Evolutionary conservation across 192 early-diverging fungal species (phyloP), one percentile per base, ranked within the genome.

Genomic region (Fimicolochytrium jonesii): DNA sequence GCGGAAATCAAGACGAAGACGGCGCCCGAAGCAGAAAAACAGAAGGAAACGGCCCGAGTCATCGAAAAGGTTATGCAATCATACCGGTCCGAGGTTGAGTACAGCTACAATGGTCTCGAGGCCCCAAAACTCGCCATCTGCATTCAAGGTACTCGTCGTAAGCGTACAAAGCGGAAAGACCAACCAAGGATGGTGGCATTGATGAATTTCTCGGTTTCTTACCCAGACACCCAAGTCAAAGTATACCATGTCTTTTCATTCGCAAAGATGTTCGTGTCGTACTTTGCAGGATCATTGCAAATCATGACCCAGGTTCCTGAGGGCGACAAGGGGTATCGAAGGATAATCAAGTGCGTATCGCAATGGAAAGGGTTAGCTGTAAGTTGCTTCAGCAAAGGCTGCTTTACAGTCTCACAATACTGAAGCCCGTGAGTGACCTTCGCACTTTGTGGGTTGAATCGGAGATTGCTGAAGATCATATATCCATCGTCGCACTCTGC

Each of bases 21-120:
- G 49, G n/a, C 49, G n/a, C 15, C 49, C 17, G 49, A 51, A 26
- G 28, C 18, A 25, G 28, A 31, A n/a, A 17, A 26, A 15, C 23
- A 17, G 30, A 51, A 51, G 31, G 49, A 51, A 32, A 51, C 49
- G 23, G 49, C 49, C 28, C 49, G 49, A 15, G 49, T 51, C n/a
- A 51, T 51, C 49, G 49, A 51, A 26, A 51, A 51, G 30, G 23
- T 51, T 28, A 31, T 51, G 31, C n/a, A 18, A n/a, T 18, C 49
- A 26, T 51, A 51, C 30, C 25, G 49, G 49, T n/a, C n/a, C 17
- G 49, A 51, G 28, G 30, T 51, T n/a, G 28, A 26, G 30, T 17
- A 28, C 49, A 31, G 17, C 49, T 51, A 51, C 49, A 51, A 51
- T 26, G 23, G 30, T 31, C 49, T 51, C 4, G 23, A 44, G 30